Base-by-base conservation (phyloP, 2,329 filamentous ascomycete genomes). In the Penicillium sp. region DNA sequence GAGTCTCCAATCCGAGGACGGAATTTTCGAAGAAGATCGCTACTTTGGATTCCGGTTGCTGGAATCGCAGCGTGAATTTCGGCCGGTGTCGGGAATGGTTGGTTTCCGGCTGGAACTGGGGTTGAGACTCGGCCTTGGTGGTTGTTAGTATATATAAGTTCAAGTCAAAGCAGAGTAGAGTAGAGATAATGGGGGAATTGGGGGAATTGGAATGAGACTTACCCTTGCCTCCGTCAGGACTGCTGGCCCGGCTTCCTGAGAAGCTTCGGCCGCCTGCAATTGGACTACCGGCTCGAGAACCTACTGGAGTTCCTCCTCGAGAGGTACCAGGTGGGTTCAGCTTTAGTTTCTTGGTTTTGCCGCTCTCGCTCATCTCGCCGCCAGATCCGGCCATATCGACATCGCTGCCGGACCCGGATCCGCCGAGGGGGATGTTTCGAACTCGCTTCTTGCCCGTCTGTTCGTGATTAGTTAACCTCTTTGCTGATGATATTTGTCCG, bases 351-450 rank as follows among this genome's bases (percentile, higher is more conserved):
- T 77, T 76, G 20, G 73, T 65, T 48, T 72, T 72, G 30, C 73
- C 70, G 45, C 72, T 68, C 51, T 78, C 75, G 40, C 70, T 76
- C 64, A 75, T 76, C 54, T 78, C 76, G 21, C 71, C 77, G 44
- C 68, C 73, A 36, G 74, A 76, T 15, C 60, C 70, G n/a, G 74
- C 79, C n/a, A 76, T 76, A 61, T 84, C 82, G 47, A 75, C 77
- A 57, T 85, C 82, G 58, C 81, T 84, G 47, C 77, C 79, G 55
- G 81, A 82, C 15, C 78, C 80, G 45, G 65, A 66, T 3, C 64
- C 66, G 20, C 63, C 64, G 33, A 59, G 45, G 12, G 58, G 53
- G 20, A 62, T 55, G 50, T 68, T 72, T 46, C 72, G 70, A 45
- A 65, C 66, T 52, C 75, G 73, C 66, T 84, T 84, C 71, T 83